Evolutionary conservation across 1,284 basidiomycete species (phyloP).

Genomic region (Ganoderma multipileum): DNA sequence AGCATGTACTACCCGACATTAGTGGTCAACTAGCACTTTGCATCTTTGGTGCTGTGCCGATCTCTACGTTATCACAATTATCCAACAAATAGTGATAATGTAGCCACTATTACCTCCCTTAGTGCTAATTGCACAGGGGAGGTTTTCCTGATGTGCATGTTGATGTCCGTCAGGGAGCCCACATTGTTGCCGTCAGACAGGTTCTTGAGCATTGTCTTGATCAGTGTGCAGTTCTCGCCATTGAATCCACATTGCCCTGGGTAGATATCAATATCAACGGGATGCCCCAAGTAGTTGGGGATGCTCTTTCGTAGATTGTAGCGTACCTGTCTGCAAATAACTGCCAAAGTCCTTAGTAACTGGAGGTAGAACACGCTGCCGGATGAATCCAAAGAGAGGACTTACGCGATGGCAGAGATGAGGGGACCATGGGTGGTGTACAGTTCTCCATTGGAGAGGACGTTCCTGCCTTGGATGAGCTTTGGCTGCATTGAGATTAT

Average conservation of each 20-base stretch:
- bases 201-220: constrained; percentile 53
- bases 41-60: too few species aligned
- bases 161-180: constrained; percentile 51
- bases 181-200: constrained; percentile 42
- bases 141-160: too few species aligned
- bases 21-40: too few species aligned
- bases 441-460: neutral
- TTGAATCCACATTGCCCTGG: constrained; percentile 45
- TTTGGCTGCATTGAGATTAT: neutral
- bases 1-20: too few species aligned
- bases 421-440: neutral
- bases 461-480: neutral
- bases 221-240: constrained; percentile 49
- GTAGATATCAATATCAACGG: neutral
- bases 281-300: neutral
- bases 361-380: neutral
- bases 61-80: too few species aligned
- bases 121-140: too few species aligned
- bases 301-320: neutral
- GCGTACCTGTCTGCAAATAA: constrained; percentile 41
- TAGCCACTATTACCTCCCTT: too few species aligned
- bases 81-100: too few species aligned
- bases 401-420: constrained; percentile 3
- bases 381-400: neutral
- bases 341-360: constrained; percentile 15